Evolutionary conservation across 176 grass and related monocot genomes (phyloP), one percentile per base, ranked within the genome.

Genomic region (Juncus inflexus): DNA sequence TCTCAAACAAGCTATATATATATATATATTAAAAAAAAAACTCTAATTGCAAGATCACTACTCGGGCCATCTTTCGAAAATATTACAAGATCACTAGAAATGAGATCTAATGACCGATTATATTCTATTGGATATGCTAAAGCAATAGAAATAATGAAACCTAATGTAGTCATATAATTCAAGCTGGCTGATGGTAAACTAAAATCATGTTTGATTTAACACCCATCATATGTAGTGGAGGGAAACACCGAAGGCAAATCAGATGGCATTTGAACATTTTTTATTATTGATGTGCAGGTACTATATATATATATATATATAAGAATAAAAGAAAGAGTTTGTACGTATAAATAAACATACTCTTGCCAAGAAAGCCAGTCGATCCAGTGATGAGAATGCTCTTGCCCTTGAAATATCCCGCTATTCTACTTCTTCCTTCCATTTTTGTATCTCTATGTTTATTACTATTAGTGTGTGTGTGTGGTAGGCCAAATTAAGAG

Each of bases 311-410:
- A 28, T 28, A 28, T 28, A 28, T 28, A 28, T 28, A 28, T 28
- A 28, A 1, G 1, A 1, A 28, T 28, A 28, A 28, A 28, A 47
- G 43, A 47, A 9, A 45, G 66, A 65, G 3, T 4, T 40, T 37
- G n/a, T 4, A 57, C 4, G 60, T 60, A 12, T 11, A 13, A 13
- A 49, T 9, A 42, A 36, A 65, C 76, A 28, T 87, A 95, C 91
- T 83, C 81, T 90, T 96, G 36, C 80, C 91, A 37, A 90, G 81
- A 50, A 96, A 96, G 11, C 91, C 91, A 19, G 91, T 96, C 52
- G 87, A 82, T 19, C 91, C 87, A 3, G 86, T 96, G 79, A 96
- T 81, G 5, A 96, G 81, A 11, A 87, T 35, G 67, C 54, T 87
- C 84, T 96, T 96, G 76, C 79, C 80, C 76, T 83, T 85, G 73